Percentiles rank a stretch among this genome's conserved stretches.
These are phyloP conservation scores for Alloascoidea africana DNA, from an alignment of 805 yeast genomes.

Conservation along the genomic window DNA sequence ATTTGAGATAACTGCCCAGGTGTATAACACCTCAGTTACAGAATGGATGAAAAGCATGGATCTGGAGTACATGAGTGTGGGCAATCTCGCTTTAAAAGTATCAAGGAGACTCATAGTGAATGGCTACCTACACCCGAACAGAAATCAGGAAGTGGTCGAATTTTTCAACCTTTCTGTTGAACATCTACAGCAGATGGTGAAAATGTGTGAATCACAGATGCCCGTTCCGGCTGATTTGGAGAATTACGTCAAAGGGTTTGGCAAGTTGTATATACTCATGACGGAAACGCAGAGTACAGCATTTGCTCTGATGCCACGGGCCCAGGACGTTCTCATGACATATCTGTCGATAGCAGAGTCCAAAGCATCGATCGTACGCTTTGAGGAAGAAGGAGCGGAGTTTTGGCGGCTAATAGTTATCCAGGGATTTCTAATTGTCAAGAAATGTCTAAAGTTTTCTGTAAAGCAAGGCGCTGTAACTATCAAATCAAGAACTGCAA, in stretches of 20 bases:
- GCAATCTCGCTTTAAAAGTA: conserved; percentile 64
- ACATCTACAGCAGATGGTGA: conserved; percentile 44
- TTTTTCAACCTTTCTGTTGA: conserved; percentile 40
- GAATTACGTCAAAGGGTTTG: conserved; percentile 57
- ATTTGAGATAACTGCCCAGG: conserved; percentile 39
- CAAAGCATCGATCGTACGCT: conserved; percentile 47
- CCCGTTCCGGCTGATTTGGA: conserved; percentile 31
- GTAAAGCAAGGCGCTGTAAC: conserved; percentile 55
- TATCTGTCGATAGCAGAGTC: conserved; percentile 44
- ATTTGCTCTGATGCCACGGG: conserved; percentile 52
- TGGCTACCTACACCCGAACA: conserved; percentile 60
- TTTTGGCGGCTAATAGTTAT: conserved; percentile 69
- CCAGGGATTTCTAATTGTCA: conserved; percentile 38
- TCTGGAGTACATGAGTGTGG: conserved; percentile 49
- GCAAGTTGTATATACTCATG: conserved; percentile 55
- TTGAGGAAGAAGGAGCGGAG: conserved; percentile 34
- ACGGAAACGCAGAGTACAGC: conserved; percentile 49
- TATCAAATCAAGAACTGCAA: conserved; percentile 36
- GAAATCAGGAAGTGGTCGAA: conserved; percentile 38
- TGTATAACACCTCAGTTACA: conserved; percentile 44
- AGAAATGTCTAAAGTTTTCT: conserved; percentile 44
- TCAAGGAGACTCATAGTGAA: conserved; percentile 60
- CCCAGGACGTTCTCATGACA: conserved; percentile 44
- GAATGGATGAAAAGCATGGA: conserved; percentile 31
- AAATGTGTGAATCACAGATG: conserved; percentile 30